These are phyloP conservation scores for Hymenoscyphus scutula DNA, from an alignment of 2,329 filamentous ascomycete species.

Conservation along the genomic window DNA sequence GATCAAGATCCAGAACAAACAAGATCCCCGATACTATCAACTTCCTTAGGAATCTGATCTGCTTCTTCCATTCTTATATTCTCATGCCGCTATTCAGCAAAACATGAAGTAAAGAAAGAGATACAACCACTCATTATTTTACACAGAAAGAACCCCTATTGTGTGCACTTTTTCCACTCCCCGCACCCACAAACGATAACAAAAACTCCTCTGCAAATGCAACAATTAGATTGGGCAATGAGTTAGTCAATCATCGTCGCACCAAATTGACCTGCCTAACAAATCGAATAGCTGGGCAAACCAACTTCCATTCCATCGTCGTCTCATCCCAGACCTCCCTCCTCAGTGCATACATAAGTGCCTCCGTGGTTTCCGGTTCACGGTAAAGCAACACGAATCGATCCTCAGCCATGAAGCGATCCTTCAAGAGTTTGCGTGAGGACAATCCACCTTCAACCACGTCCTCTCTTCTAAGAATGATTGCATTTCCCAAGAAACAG, in stretches of 20 bases:
- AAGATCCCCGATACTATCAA: too few relatives aligned
- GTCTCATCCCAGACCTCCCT: background rate
- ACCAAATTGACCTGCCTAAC: background rate
- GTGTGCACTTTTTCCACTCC: too few relatives aligned
- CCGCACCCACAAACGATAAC: too few relatives aligned
- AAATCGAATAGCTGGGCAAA: background rate
- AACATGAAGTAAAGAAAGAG: too few relatives aligned
- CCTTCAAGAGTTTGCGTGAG: background rate
- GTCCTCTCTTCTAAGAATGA: background rate
- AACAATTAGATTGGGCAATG: too few relatives aligned
- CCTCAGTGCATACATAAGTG: background rate
- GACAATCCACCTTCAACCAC: background rate
- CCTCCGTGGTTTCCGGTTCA: background rate
- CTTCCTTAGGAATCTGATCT: too few relatives aligned
- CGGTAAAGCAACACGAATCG: background rate
- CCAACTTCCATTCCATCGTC: background rate
- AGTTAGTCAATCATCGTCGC: background rate
- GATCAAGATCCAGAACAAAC: too few relatives aligned
- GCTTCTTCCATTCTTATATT: too few relatives aligned
- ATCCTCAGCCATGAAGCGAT: background rate
- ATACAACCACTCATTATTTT: too few relatives aligned
- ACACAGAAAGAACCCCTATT: too few relatives aligned
- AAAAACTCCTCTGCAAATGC: too few relatives aligned
- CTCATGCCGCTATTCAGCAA: too few relatives aligned
- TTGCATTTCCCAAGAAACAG: background rate